Base-by-base conservation (phyloP, 768 basidiomycete genomes). In the Stropharia rugosoannulata region DNA sequence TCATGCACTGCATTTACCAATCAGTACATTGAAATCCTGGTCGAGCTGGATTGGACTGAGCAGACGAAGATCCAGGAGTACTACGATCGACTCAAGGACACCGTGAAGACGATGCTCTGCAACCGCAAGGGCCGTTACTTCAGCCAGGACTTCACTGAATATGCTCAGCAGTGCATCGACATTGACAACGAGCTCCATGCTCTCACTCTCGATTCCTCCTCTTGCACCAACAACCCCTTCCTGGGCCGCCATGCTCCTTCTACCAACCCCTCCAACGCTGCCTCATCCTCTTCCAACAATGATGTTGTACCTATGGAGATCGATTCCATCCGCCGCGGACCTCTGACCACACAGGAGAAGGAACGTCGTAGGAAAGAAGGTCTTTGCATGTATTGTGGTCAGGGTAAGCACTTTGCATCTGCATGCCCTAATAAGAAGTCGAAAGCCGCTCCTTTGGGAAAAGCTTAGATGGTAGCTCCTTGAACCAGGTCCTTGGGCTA, bases 301-400 rank as follows among this genome's bases (percentile, higher is more conserved):
- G 58, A 65, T 37, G 55, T 62, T 48, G 62, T 64, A 19, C 66
- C 70, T 5, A 72, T 72, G 71, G 68, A 72, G n/a, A 59, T 74
- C 38, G 67, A 72, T 41, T 62, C 67, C 12, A 52, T 65, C 9
- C 42, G 54, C 35, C 63, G 62, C 35, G 67, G 68, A 10, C 67
- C 59, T 11, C 64, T 76, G 47, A 66, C 70, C 1, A 16, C 57
- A 1, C 64, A 60, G 3, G 72, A 74, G 58, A 46, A 56, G 1
- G 59, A 69, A 25, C 57, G 58, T 16, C 65, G 65, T 32, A 32
- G 47, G 13, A 58, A 61, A 5, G 44, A 69, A 1, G 59, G 62
- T n/a, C 65, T 77, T 2, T 76, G 74, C 59, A 46, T 68, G 16
- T 76, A 75, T 51, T 77, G 75, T 49, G 69, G 71, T 3, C 52